phyloP scores from a whole-genome alignment of 2,329 filamentous ascomycete genomes.

The Trichoderma afroharzianum region DNA sequence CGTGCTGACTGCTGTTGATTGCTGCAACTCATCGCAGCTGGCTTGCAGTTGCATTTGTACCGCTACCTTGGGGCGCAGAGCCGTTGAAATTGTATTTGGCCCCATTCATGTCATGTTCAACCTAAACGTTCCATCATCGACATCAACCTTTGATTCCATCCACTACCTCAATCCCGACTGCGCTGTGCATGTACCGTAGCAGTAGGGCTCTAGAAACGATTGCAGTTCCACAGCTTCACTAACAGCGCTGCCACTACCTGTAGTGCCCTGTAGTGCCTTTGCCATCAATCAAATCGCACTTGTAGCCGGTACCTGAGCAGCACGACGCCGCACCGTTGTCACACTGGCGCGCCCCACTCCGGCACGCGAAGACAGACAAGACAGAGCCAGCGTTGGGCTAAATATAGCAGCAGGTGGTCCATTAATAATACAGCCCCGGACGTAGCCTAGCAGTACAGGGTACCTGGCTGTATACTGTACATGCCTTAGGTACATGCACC shows the following conservation, averaged over 20 bases:
- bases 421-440: conserved; percentile 10
- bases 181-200: not conserved
- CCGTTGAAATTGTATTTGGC: not conserved
- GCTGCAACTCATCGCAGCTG: not conserved
- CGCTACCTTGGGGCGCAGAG: not conserved
- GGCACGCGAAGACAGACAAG: not conserved
- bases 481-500: not conserved
- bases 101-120: not conserved
- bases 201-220: not conserved
- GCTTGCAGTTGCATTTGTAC: not conserved
- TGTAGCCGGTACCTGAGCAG: not conserved
- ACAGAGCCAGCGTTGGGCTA: not conserved
- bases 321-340: conserved; percentile 7
- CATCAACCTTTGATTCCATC: too few species aligned
- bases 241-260: not conserved
- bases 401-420: conserved; percentile 3
- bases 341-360: not conserved
- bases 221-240: not conserved
- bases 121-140: not conserved
- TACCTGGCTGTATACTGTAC: not conserved
- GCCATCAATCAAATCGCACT: not conserved
- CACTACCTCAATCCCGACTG: not conserved
- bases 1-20: not conserved
- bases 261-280: not conserved
- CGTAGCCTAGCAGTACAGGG: conserved; percentile 2